Base-by-base conservation (phyloP, 371 early-diverging fungal species). In the Apophysomyces trapeziformis region DNA sequence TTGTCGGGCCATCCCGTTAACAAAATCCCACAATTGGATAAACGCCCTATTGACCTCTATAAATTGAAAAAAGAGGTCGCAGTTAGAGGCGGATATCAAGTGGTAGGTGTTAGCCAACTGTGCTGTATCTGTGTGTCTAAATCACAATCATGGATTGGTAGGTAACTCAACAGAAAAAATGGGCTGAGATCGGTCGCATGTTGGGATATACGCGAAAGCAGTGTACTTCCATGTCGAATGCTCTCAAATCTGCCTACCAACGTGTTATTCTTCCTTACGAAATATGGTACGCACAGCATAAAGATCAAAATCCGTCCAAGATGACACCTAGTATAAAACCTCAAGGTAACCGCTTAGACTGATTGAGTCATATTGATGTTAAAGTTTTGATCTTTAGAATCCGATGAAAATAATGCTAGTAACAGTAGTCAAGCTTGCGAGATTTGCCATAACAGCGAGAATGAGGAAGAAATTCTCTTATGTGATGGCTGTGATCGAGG, bases 401-500 rank as follows among this genome's bases (percentile, higher is more conserved):
- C 54, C 9, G 21, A 21, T 26, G 61, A 54, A 41, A 16, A 35
- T 47, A 37, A 13, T 5, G 12, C 41, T 11, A 60, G 54, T 21
- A 7, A 58, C 43, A 58, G 66, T 1, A 78, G 74, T 8, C 86
- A 89, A 16, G 76, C 76, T 12, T 91, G 90, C 61, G 87, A 89
- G 66, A 72, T 89, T 35, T 92, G 92, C 63, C 76, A 76, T 60
- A 70, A 70, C 13, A 83, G 73, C 43, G 88, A 85, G 64, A 77
- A 88, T 41, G 83, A 87, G 66, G 89, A 87, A 9, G 71, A 80
- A 44, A 85, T 96, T 68, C 73, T 96, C 16, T 79, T 93, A 9
- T 97, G 97, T 74, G 96, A 96, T 70, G 91, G 88, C 4, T 98
- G 98, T 73, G 90, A 93, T 56, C 81, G 85, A 56, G 90, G 88